Conservation (phyloP, 768 basidiomycete species). For the Dioszegia crocea region DNA sequence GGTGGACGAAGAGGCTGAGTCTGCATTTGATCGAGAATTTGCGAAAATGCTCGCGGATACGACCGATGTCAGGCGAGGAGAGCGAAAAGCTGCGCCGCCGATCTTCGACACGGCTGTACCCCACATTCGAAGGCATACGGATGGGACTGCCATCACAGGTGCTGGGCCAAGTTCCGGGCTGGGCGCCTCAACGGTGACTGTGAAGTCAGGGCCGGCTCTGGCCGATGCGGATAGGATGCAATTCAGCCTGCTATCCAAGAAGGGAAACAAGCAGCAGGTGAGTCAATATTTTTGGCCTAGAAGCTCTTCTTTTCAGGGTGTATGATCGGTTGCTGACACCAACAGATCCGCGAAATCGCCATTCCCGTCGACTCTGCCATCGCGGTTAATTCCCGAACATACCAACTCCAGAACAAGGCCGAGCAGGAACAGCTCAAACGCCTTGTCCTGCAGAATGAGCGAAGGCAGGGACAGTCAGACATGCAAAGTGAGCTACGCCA, state of each 20-base stretch:
- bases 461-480: conserved; percentile 46
- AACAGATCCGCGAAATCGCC: conserved; percentile 54
- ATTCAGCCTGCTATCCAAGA: conserved; percentile 87
- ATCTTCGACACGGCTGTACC: conserved; percentile 82
- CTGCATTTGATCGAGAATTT: conserved; percentile 90
- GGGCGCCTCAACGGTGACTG: no score
- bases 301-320: no score
- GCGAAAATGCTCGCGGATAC: conserved; percentile 90
- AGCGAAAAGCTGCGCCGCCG: conserved; percentile 71
- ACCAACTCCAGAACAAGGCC: conserved; percentile 88
- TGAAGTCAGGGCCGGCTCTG: not conserved
- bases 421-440: conserved; percentile 96
- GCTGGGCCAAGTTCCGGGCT: not conserved
- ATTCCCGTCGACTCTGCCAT: conserved; percentile 82
- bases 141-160: conserved; percentile 48
- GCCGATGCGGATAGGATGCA: conserved; percentile 62
- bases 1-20: conserved; percentile 81
- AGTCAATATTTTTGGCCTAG: no score
- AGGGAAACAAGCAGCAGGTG: conserved; percentile 88
- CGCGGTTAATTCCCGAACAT: conserved; percentile 82
- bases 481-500: conserved; percentile 23
- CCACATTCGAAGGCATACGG: conserved; percentile 56
- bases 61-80: conserved; percentile 79
- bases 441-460: conserved; percentile 57
- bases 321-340: not conserved